phyloP scores from a whole-genome alignment of 2,329 filamentous ascomycete genomes.

The Orbilia javanica region DNA sequence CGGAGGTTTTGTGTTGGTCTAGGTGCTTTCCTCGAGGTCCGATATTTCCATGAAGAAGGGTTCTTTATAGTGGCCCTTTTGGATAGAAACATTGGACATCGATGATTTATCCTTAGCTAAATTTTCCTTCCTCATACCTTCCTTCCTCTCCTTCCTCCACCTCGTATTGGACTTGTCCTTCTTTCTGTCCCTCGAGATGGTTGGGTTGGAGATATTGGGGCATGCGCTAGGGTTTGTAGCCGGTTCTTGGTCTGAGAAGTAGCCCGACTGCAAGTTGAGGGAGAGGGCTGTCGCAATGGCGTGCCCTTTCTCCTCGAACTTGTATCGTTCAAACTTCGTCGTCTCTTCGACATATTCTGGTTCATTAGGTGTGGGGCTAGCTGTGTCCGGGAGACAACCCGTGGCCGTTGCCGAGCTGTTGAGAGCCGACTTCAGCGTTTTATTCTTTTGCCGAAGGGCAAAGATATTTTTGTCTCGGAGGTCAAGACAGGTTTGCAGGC shows the following conservation, averaged over 20 bases:
- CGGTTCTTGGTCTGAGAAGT: background rate
- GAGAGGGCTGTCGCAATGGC: too few species aligned
- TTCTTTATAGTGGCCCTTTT: background rate
- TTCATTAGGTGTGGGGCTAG: too few species aligned
- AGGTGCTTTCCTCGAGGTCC: background rate
- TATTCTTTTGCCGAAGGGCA: background rate
- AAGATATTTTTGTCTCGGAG: background rate
- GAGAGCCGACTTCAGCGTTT: background rate
- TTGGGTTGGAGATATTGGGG: background rate
- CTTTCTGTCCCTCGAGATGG: background rate
- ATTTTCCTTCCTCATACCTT: background rate
- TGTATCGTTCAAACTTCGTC: too few species aligned
- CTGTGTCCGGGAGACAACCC: too few species aligned
- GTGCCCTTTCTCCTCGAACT: too few species aligned
- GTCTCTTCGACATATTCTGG: too few species aligned
- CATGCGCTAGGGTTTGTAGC: background rate
- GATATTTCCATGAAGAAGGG: constrained; percentile 13
- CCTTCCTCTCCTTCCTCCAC: background rate
- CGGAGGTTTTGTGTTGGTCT: background rate
- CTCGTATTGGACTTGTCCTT: background rate
- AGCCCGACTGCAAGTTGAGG: background rate
- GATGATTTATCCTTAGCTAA: background rate
- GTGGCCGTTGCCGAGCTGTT: background rate
- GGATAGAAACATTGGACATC: background rate
- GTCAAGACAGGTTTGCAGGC: constrained; percentile 24